Evolutionary conservation across 1,139 yeast genomes (phyloP), one percentile per base, ranked within the genome.

Genomic region (Taphrina communis): DNA sequence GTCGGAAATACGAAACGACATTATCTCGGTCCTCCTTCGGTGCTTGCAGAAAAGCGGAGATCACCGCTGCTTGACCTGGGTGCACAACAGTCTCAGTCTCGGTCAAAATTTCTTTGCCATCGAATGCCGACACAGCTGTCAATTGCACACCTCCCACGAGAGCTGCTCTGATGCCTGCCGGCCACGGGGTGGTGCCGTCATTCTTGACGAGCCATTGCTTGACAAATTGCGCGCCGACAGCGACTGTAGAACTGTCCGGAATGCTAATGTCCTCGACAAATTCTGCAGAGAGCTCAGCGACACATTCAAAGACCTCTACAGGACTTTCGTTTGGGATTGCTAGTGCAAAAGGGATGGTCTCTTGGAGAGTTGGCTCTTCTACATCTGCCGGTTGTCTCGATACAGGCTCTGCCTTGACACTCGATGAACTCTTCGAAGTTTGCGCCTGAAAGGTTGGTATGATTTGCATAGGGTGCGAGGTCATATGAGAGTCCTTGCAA

Each of bases 191-290:
- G 1, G 17, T 11, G n/a, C 73, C 73, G 38, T 46, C 58, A 69
- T 72, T 72, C 61, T 66, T 68, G 48, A 72, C 31, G 11, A 66
- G 56, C 73, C 73, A 72, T n/a, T 70, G 70, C 51, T 65, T 58
- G 12, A 72, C 71, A 14, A 63, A 65, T 53, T 65, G 68, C 17
- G 59, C 62, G 35, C 41, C 51, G 14, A 38, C 35, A 9, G 42
- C n/a, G 14, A 60, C 25, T 9, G 36, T 42, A 2, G 57, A n/a
- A 51, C 68, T 58, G 39, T 65, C 68, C 6, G 68, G 63, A 35
- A 65, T 57, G 35, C 62, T 48, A 42, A 58, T 14, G 31, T 65
- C 65, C 46, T 65, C 68, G 42, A 65, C 48, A 48, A 57, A 65
- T 3, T 56, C 53, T 14, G 68, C 68, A 48, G 65, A 50, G 17